Base-by-base conservation (phyloP, 805 yeast genomes). In the Ogataea nonfermentans region DNA sequence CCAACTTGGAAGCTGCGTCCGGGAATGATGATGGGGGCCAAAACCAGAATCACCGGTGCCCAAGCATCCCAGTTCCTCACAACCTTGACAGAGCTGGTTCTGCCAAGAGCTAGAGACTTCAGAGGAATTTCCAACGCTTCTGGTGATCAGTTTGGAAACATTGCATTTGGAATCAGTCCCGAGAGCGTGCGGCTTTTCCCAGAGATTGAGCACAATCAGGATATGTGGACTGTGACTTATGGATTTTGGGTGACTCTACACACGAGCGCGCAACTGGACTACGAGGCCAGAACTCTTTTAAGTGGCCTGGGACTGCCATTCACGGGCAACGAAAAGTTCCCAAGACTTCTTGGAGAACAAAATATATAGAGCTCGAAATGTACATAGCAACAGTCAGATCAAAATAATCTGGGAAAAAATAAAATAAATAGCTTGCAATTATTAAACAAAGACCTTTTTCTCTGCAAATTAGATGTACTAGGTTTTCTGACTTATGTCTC, bases 1-100 rank as follows among this genome's bases (percentile, higher is more conserved):
- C 83, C 90, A 38, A 74, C 78, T 32, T 90, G 96, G 96, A 80
- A 81, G 51, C 73, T 90, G 39, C 79, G 97, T 63, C 80, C 80
- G 34, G 96, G 96, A 27, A 81, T 79, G 71, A 82, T 82, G 35
- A 84, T 95, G 78, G 99, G 99, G 38, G 95, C 95, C 39, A 84
- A 85, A 57, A 81, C 82, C 10, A 77, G 74, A 43, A 67, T 95
- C 40, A 70, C 70, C 23, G 99, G 97, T 32, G 74, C 81, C 49
- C 84, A 85, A 39, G 85, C 90, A 80, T 67, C 80, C 40, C 96
- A 89, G 67, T 93, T 95, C 56, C 57, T 93, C 43, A 63, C 84
- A 6, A 91, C 98, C 1, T 67, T 93, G 52, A 80, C 95, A 1
- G 99, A 93, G 66, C 68, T 95, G 47, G 98, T 93, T 13, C 73